phyloP scores from a whole-genome alignment of 106 monocot species.

The Dactylorhiza incarnata region DNA sequence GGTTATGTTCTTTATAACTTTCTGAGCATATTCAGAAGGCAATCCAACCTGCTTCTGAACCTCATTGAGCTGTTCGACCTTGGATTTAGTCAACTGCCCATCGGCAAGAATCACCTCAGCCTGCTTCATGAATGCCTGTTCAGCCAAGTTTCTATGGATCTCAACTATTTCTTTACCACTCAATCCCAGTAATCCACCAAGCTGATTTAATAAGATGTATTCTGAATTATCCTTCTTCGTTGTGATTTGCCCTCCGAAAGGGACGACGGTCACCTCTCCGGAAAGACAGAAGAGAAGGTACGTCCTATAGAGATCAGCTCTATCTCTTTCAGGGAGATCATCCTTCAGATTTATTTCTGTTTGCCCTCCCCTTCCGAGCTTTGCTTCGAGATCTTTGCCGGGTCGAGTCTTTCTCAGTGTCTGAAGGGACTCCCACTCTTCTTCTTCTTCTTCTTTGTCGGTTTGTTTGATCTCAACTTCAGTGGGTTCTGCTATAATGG shows the following conservation, averaged over 20 bases:
- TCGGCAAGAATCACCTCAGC: conserved; percentile 96
- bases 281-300: conserved; percentile 86
- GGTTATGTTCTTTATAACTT: conserved; percentile 89
- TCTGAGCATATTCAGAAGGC: conserved; percentile 87
- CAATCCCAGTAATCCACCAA: conserved; percentile 85
- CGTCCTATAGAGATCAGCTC: conserved; percentile 73
- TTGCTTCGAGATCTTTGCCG: conserved; percentile 56
- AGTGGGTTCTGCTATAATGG: conserved; percentile 21
- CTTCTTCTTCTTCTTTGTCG: conserved; percentile 48
- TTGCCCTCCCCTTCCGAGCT: conserved; percentile 56
- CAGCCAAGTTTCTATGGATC: conserved; percentile 76
- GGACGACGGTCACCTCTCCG: conserved; percentile 75
- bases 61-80: conserved; percentile 72
- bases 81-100: conserved; percentile 81
- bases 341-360: conserved; percentile 90
- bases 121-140: conserved; percentile 92
- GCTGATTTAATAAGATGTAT: conserved; percentile 64
- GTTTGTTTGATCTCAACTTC: conserved; percentile 33
- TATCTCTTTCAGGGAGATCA: conserved; percentile 80
- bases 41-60: conserved; percentile 84
- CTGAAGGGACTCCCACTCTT: conserved; percentile 78
- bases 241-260: conserved; percentile 78
- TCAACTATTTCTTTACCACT: conserved; percentile 64
- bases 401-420: conserved; percentile 68
- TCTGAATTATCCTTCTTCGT: conserved; percentile 76